Evolutionary conservation across 2,329 filamentous ascomycete genomes (phyloP), one percentile per base, ranked within the genome.

Genomic region (Trichoderma polysporum): DNA sequence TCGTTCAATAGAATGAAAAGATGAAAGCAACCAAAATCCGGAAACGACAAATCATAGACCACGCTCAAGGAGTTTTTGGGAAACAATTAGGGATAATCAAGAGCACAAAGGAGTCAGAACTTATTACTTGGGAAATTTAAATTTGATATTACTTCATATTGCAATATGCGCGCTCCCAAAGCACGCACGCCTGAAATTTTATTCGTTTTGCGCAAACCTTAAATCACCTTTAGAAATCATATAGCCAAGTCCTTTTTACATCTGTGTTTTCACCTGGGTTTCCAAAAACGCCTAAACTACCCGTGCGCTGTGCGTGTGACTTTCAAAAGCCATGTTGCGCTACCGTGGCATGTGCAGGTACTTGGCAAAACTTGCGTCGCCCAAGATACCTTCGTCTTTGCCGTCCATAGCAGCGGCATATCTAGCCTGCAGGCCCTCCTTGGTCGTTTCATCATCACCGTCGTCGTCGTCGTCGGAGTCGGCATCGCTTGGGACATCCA

Each of bases 331-430:
- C 25, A 33, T 49, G 33, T 35, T 63, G 67, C 50, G 9, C 62
- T 74, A 72, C 53, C 74, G 73, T 69, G 85, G 83, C 17, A 78
- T 77, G 72, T 87, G 80, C 22, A 88, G 75, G 70, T 84, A 88
- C 76, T 88, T 88, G 41, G 85, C 86, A 73, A 88, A 88, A 72
- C 86, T 88, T n/a, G 85, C 86, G 53, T 87, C 84, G 6, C 83
- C 81, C 72, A 81, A 78, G 56, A 82, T 76, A 0, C 82, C 83
- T 53, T 86, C 82, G 19, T 79, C 79, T 22, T 86, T 86, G 13
- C 88, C 86, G 41, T 84, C 82, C 73, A 96, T 82, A 0, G 93
- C 92, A 50, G 91, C 86, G 75, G 91, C 85, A 76, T 97, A 98
- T 70, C 93, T 84, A 58, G 87, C 82, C 74, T 91, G 88, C 54